Base-by-base conservation (phyloP, 2,329 filamentous ascomycete species). In the Exophiala viscosa region DNA sequence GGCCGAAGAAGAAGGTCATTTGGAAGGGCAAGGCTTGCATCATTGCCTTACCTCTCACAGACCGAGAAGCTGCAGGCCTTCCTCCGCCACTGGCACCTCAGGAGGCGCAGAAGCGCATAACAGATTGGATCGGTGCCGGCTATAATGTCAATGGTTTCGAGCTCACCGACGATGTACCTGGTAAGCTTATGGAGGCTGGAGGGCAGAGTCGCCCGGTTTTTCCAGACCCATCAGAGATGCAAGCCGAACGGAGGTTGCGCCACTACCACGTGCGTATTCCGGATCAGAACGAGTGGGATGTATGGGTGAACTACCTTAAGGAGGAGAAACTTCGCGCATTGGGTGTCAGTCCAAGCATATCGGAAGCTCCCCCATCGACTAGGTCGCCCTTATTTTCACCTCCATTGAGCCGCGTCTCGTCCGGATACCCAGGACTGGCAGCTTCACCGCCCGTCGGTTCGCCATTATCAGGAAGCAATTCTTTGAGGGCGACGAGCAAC, bases 241-340 rank as follows among this genome's bases (percentile, higher is more conserved):
- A 66, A 15, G 61, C 67, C 35, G 71, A 74, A 46, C 64, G 61
- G 42, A 65, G 66, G 39, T 50, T 62, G 13, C 64, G 65, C 32
- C 61, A 63, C 8, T 70, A 64, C 52, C 60, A 61, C 9, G 67
- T 77, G 50, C 69, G 65, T 14, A 71, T 77, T 54, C 73, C 74
- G 3, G 65, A 76, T 55, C 70, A 70, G 62, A 73, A 66, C 36
- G 79, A 82, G 63, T 88, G 86, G 85, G 86, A 89, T 64, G 77
- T 83, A 20, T 96, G 97, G 69, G 87, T 91, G 53, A 81, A 87
- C 49, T 85, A 87, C 60, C 75, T 97, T 33, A 84, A 88, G 61
- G 93, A 99, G 73, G 90, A 92, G 55, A 99, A 96, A 72, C 77
- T 99, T 47, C 85, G 90, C 56, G 91, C 92, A 45, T 78, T 99